A percentile compares a stretch with the other conserved stretches of the same genome.
Conservation (phyloP, 305 asterid genomes). For the Ajuga reptans region DNA sequence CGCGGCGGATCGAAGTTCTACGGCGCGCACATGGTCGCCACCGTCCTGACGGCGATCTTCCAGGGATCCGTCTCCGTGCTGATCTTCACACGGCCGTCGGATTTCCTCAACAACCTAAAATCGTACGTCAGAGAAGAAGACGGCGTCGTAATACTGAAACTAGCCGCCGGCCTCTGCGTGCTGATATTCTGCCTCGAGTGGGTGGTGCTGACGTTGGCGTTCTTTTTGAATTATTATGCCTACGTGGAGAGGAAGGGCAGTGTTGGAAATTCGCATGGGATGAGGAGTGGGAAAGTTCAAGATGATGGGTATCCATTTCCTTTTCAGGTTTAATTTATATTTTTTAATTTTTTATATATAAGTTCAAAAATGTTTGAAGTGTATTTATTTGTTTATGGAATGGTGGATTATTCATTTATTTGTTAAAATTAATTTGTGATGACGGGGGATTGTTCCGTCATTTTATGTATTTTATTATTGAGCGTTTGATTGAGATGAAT, state of each 20-base stretch:
- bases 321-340: conserved; percentile 39
- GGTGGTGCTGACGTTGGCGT: conserved; percentile 71
- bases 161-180: conserved; percentile 67
- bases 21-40: conserved; percentile 80
- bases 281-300: conserved; percentile 36
- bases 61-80: conserved; percentile 88
- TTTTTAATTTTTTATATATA: background rate
- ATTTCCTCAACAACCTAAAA: conserved; percentile 52
- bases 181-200: conserved; percentile 70
- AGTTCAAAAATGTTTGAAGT: background rate
- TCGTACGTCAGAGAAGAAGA: conserved; percentile 79
- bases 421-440: no score
- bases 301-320: conserved; percentile 74
- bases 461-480: background rate
- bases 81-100: conserved; percentile 58
- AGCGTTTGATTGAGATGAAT: background rate
- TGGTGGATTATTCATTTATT: no score
- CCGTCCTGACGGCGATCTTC: conserved; percentile 76
- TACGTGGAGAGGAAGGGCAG: conserved; percentile 42
- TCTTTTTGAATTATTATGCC: conserved; percentile 64
- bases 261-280: background rate
- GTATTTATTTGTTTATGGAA: background rate
- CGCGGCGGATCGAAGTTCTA: conserved; percentile 55
- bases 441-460: no score
- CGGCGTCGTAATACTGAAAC: conserved; percentile 58